These are phyloP conservation scores for Kwoniella botswanensis DNA, from an alignment of 768 basidiomycete species.

Conservation along the genomic window DNA sequence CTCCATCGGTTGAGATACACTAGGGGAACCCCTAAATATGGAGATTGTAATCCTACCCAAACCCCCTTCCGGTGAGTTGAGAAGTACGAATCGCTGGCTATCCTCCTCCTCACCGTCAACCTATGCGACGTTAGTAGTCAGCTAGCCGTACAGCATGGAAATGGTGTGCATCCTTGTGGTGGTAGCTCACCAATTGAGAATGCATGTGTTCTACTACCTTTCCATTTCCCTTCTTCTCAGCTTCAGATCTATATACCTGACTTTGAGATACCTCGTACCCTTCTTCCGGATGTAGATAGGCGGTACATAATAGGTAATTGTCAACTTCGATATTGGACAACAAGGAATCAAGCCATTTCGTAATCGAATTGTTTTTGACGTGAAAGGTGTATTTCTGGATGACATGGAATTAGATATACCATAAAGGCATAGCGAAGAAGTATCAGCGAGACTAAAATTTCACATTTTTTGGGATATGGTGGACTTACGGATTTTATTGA, in stretches of 20 bases:
- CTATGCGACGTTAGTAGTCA: neutral
- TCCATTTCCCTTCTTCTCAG: neutral
- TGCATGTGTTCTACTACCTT: neutral
- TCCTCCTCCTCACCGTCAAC: neutral
- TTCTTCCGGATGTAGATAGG: neutral
- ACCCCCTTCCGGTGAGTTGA: neutral
- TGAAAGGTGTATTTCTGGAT: conserved; percentile 15
- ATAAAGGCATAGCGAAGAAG: neutral
- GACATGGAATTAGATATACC: neutral
- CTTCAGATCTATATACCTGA: neutral
- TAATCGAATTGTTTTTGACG: neutral
- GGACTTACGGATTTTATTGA: conserved; percentile 1
- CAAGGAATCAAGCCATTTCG: neutral
- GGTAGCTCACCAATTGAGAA: neutral
- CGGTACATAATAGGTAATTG: conserved; percentile 3
- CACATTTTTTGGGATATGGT: neutral
- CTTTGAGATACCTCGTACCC: neutral
- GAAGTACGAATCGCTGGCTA: neutral
- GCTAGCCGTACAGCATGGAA: neutral
- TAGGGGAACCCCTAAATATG: neutral
- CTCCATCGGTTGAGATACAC: too few species aligned
- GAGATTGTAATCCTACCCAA: conserved; percentile 12
- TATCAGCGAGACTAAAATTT: neutral
- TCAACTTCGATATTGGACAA: neutral
- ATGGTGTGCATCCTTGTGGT: neutral